These are phyloP conservation scores for Selaginella tamariscina DNA, from an alignment of 75 land plant genomes.

Conservation along the genomic window DNA sequence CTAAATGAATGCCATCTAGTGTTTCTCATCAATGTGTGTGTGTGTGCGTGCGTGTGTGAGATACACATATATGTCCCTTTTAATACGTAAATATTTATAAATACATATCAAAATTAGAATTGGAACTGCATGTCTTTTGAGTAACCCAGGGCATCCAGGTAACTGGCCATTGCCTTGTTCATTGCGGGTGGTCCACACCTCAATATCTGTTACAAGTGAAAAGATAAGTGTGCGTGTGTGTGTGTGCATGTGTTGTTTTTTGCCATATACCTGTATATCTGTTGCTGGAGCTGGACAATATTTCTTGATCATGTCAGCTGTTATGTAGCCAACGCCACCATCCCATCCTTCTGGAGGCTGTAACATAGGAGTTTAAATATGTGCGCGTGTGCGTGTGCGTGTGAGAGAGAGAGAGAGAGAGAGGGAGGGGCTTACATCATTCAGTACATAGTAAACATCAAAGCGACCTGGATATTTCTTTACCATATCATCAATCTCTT, in stretches of 20 bases:
- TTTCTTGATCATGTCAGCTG: conserved; percentile 67
- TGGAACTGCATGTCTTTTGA: too few relatives aligned
- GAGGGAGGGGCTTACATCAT: conserved; percentile 38
- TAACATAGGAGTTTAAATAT: background rate
- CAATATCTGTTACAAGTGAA: conserved; percentile 75
- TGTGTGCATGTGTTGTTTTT: background rate
- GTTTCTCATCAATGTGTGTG: too few relatives aligned
- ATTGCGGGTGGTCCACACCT: conserved; percentile 90
- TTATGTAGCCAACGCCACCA: conserved; percentile 81
- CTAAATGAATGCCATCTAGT: too few relatives aligned
- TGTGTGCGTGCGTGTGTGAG: too few relatives aligned
- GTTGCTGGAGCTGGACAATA: conserved; percentile 71
- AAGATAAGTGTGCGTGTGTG: background rate
- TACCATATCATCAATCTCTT: conserved; percentile 58
- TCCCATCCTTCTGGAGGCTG: conserved; percentile 89
- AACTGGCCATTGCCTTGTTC: conserved; percentile 85
- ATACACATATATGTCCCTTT: too few relatives aligned
- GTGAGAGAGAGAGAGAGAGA: too few relatives aligned
- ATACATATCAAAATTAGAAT: too few relatives aligned
- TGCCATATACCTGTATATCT: conserved; percentile 53
- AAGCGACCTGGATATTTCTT: conserved; percentile 47
- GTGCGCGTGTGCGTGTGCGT: background rate
- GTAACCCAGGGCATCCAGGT: conserved; percentile 68
- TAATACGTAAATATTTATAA: too few relatives aligned
- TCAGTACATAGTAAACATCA: conserved; percentile 64